Base-by-base conservation (phyloP, 345 rosid species). In the Sonneratia caseolaris region DNA sequence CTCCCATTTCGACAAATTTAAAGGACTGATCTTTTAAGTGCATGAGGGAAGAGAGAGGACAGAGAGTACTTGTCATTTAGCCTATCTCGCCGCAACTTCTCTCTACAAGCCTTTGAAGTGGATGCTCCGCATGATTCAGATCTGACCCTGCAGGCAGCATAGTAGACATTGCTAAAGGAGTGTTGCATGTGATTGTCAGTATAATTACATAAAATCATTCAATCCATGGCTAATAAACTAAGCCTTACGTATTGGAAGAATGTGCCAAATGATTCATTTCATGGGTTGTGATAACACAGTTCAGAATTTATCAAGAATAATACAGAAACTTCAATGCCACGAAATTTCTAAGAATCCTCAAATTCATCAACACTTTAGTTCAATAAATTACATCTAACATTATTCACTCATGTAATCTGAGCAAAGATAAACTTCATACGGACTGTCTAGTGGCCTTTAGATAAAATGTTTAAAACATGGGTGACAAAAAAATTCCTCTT, bases 21-120 rank as follows among this genome's bases (percentile, higher is more conserved):
- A 35, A 48, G 18, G n/a, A 22, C 27, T 62, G 38, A 47, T 65
- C 69, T 18, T 38, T 32, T 62, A 72, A 37, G 37, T 62, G 76
- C 47, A 68, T 21, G 14, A 21, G 36, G 18, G 37, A 19, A 57
- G 37, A 35, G 68, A 27, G 59, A 38, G 47, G 32, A 42, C 36
- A 59, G 78, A 49, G 56, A 71, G 66, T 85, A 95, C 99, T 90
- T 95, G 88, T 95, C 98, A 75, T 92, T 95, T 68, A 95, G 90
- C 79, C 82, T 85, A 81, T 92, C 97, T 70, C 99, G 84, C n/a
- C 99, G 99, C 90, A 84, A 73, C 87, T 95, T 95, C 88, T 95
- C 99, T 84, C 99, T 84, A 76, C 99, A 92, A 49, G 99, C 99
- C 76, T 95, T 95, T 37, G 99, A 95, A 91, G 92, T 86, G 64